Percentiles rank a stretch among this genome's conserved stretches.
Evolutionary conservation across 495 filamentous ascomycete species (phyloP).

Genomic region (Penicillium riverlandense): DNA sequence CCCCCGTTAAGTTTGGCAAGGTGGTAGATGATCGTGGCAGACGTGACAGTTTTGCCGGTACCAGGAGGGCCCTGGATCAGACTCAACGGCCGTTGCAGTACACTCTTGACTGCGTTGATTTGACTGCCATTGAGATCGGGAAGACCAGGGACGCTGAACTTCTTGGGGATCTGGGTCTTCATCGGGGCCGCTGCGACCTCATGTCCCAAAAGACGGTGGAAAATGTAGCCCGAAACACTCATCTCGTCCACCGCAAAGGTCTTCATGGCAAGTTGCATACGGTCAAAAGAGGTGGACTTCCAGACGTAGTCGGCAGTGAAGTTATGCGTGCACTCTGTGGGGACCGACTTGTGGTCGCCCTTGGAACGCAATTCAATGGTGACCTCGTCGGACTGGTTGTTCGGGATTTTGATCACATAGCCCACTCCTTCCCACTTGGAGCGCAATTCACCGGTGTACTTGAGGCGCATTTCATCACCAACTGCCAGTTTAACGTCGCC

Average conservation of each 20-base stretch:
- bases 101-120: slow-evolving; percentile 94
- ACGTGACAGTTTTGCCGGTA: slow-evolving; percentile 99
- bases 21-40: slow-evolving; percentile 97
- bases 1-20: slow-evolving; percentile 91
- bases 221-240: slow-evolving; percentile 98
- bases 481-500: slow-evolving; percentile 98
- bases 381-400: slow-evolving; percentile 98
- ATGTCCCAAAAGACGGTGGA: slow-evolving; percentile 93
- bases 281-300: slow-evolving; percentile 98
- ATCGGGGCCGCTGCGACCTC: slow-evolving; percentile 93
- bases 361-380: slow-evolving; percentile 89
- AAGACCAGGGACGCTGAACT: slow-evolving; percentile 91
- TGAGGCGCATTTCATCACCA: slow-evolving; percentile 95
- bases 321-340: slow-evolving; percentile 95
- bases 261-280: slow-evolving; percentile 99
- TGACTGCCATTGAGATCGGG: slow-evolving; percentile 95
- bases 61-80: slow-evolving; percentile 96
- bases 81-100: slow-evolving; percentile 85
- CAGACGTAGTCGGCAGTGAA: slow-evolving; percentile 99
- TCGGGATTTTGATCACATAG: slow-evolving; percentile 98
- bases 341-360: slow-evolving; percentile 87
- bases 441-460: slow-evolving; percentile 92
- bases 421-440: slow-evolving; percentile 96
- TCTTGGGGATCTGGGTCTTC: slow-evolving; percentile 94
- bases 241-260: slow-evolving; percentile 97